phyloP scores from a whole-genome alignment of 768 basidiomycete species.

The Rhodotorula toruloides region DNA sequence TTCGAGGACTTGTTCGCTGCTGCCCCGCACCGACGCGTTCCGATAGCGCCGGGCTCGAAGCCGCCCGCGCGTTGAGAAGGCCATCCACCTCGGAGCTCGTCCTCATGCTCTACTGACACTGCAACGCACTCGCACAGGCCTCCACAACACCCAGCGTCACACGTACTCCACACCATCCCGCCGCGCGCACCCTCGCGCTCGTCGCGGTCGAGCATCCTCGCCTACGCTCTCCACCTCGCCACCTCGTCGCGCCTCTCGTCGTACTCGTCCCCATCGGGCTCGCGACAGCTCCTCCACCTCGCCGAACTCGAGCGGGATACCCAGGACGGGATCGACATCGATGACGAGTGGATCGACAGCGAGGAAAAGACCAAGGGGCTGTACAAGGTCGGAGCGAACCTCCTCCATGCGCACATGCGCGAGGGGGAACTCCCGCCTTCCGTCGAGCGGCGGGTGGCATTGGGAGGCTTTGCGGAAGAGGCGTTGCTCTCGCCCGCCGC shows the following conservation, averaged over 20 bases:
- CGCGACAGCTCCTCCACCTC: constrained; percentile 24
- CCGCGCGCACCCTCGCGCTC: constrained; percentile 38
- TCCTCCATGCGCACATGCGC: constrained; percentile 5
- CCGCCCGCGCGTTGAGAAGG: background rate
- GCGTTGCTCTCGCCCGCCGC: constrained; percentile 19
- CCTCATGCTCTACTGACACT: background rate
- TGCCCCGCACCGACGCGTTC: background rate
- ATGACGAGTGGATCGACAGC: constrained; percentile 22
- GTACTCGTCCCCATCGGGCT: constrained; percentile 17
- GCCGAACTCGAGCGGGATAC: constrained; percentile 14
- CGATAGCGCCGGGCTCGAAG: background rate
- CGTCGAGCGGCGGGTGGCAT: constrained; percentile 27
- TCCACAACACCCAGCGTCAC: constrained; percentile 38
- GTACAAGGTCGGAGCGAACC: constrained; percentile 30
- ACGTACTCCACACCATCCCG: constrained; percentile 35
- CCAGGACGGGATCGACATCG: constrained; percentile 1
- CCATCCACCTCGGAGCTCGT: too few relatives aligned
- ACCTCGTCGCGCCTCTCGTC: constrained; percentile 31
- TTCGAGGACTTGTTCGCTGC: background rate
- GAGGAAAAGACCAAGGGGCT: constrained; percentile 35
- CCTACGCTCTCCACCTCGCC: constrained; percentile 37
- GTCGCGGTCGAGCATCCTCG: constrained; percentile 37
- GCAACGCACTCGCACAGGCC: constrained; percentile 8
- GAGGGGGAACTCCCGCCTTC: constrained; percentile 16
- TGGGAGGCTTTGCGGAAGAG: constrained; percentile 23